These are phyloP conservation scores for Raffaelea arxii DNA, from an alignment of 2,329 filamentous ascomycete genomes.

Conservation along the genomic window DNA sequence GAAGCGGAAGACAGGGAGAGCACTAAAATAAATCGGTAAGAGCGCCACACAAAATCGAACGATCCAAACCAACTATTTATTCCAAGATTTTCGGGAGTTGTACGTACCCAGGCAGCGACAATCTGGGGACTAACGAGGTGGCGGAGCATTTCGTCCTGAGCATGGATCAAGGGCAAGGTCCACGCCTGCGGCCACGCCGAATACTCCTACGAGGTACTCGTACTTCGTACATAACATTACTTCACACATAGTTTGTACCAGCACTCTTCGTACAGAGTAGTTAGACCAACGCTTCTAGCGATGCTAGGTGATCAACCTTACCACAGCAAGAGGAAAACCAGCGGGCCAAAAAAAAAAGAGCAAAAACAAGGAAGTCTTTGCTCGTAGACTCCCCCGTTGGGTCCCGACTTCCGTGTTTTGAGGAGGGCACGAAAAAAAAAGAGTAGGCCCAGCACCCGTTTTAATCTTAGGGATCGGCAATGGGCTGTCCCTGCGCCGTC, in stretches of 20 bases:
- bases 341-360: neutral
- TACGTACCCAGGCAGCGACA: too few relatives aligned
- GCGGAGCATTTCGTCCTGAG: neutral
- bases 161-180: neutral
- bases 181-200: neutral
- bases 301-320: neutral
- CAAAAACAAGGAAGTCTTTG: neutral
- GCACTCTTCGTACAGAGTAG: neutral
- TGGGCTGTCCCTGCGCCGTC: neutral
- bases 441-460: too few relatives aligned
- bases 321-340: neutral
- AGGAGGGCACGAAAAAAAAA: neutral
- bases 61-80: slow-evolving; percentile 1
- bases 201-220: neutral
- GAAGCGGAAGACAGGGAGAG: neutral
- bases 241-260: neutral
- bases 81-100: neutral
- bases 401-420: neutral
- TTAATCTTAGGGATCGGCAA: neutral
- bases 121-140: slow-evolving; percentile 1
- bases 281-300: neutral
- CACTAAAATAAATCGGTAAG: slow-evolving; percentile 2
- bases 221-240: neutral
- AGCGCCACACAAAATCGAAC: slow-evolving; percentile 5
- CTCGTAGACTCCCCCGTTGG: slow-evolving; percentile 1